Conservation (phyloP, 176 grass and related monocot genomes). For the Microstegium vimineum region DNA sequence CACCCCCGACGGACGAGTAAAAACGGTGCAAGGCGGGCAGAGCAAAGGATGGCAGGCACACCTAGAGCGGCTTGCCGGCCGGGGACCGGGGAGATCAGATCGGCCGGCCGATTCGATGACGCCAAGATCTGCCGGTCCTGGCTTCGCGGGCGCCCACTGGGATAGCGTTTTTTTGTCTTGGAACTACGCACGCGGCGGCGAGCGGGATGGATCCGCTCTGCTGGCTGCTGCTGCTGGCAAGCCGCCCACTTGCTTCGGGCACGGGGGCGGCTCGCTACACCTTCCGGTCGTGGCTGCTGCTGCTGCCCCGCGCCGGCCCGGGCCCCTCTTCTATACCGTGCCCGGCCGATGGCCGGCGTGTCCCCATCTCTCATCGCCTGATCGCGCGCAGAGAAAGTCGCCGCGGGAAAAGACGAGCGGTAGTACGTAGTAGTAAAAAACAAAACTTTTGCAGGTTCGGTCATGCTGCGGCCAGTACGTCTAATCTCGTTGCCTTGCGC, state of each 20-base stretch:
- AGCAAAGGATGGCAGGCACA: not conserved
- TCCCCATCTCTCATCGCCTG: not conserved
- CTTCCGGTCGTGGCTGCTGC: too few species aligned
- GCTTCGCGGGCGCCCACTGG: conserved; percentile 7
- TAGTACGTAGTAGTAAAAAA: not conserved
- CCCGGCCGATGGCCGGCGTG: not conserved
- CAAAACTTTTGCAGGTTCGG: not conserved
- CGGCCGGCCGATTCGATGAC: not conserved
- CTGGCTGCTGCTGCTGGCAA: not conserved
- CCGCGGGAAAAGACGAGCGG: not conserved
- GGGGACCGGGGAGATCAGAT: not conserved
- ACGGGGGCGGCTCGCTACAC: not conserved
- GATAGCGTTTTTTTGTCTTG: not conserved
- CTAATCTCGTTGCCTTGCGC: not conserved
- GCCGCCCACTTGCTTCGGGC: not conserved
- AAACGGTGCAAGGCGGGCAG: not conserved
- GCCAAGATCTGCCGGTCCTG: conserved; percentile 11
- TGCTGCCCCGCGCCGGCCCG: not conserved
- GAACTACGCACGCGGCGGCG: conserved; percentile 1
- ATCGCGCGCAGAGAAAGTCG: not conserved
- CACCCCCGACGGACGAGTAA: not conserved
- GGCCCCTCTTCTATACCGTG: not conserved
- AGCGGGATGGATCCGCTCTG: not conserved
- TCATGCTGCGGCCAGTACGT: not conserved
- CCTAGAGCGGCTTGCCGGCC: not conserved